Base-by-base conservation (phyloP, 768 basidiomycete genomes). In the Trametes cinnabarina region DNA sequence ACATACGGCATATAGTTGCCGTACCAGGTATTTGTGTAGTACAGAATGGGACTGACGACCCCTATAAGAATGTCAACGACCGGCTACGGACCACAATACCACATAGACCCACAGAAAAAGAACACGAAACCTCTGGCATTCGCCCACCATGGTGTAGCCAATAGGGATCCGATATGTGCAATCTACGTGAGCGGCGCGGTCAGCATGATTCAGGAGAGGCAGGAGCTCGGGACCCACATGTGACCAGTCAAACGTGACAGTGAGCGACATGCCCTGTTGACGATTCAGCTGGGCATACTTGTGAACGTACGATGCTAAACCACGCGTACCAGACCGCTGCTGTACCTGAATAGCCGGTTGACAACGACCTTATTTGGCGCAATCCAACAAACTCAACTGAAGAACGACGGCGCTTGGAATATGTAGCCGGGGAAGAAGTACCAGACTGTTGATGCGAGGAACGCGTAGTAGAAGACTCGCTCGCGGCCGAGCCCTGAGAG, bases 241-340 rank as follows among this genome's bases (percentile, higher is more conserved):
- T 3, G 86, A 76, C 90, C 89, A 92, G 60, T 91, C 89, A 66
- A 91, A 89, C 17, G 88, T 88, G 65, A 89, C n/a, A n/a, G n/a
- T 69, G 47, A 88, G 66, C 62, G 84, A 84, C 85, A 89, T 88
- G 23, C 68, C 68, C 64, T 65, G 3, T 32, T 3, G 4, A 10
- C 12, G 14, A 20, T 55, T 12, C 7, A 55, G 53, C 72, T 22
- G 56, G 47, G 39, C 62, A 58, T 34, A 68, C n/a, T n/a, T n/a
- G n/a, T n/a, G n/a, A 70, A 20, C 59, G 63, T 14, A 64, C 58
- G 6, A 65, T 2, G 3, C 3, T 6, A 8, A 10, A 42, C 3
- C 15, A 2, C 15, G 22, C 57, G 39, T 34, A 59, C 52, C 55
- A 63, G 25, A 2, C 54, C 62, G n/a, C 26, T 60, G 51, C 56